Percentiles rank a stretch among this genome's conserved stretches.
These are phyloP conservation scores for Phallus indusiatus DNA, from an alignment of 768 basidiomycete species.

Conservation along the genomic window DNA sequence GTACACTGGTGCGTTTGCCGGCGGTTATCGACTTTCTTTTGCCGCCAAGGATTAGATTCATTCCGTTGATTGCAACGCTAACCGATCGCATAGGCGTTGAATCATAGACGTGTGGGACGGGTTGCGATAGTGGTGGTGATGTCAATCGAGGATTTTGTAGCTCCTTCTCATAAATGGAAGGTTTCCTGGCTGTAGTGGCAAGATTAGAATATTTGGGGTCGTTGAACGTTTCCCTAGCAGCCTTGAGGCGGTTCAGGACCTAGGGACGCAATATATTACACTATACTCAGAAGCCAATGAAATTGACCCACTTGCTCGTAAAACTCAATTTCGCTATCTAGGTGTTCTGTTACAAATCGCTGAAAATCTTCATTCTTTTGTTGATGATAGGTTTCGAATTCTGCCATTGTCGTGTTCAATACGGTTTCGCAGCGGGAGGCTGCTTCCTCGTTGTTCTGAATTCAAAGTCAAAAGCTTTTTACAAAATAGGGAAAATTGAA, in stretches of 20 bases:
- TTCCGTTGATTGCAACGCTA: conserved; percentile 64
- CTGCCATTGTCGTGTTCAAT: conserved; percentile 80
- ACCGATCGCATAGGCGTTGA: conserved; percentile 67
- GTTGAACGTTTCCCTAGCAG: conserved; percentile 48
- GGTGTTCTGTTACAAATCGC: conserved; percentile 48
- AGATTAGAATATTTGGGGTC: conserved; percentile 38
- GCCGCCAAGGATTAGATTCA: conserved; percentile 47
- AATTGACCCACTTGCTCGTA: conserved; percentile 51
- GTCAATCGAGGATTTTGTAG: conserved; percentile 42
- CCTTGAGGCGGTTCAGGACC: conserved; percentile 49
- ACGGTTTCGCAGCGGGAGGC: conserved; percentile 79
- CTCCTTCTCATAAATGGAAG: conserved; percentile 72
- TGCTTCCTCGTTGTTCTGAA: conserved; percentile 52
- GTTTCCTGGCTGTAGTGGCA: conserved; percentile 40
- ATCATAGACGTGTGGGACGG: conserved; percentile 73
- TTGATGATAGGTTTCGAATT: conserved; percentile 71
- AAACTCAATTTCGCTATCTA: conserved; percentile 69
- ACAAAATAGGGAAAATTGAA: not conserved
- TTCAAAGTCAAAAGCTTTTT: conserved; percentile 5
- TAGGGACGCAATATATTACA: conserved; percentile 14
- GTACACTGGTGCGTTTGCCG: conserved; percentile 39
- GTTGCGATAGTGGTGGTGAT: conserved; percentile 50
- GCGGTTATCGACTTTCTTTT: conserved; percentile 18
- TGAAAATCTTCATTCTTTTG: conserved; percentile 68
- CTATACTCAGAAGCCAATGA: too few species aligned